A percentile compares a stretch with the other conserved stretches of the same genome.
Conservation (phyloP, 768 basidiomycete species). For the Dioszegia aurantiaca region DNA sequence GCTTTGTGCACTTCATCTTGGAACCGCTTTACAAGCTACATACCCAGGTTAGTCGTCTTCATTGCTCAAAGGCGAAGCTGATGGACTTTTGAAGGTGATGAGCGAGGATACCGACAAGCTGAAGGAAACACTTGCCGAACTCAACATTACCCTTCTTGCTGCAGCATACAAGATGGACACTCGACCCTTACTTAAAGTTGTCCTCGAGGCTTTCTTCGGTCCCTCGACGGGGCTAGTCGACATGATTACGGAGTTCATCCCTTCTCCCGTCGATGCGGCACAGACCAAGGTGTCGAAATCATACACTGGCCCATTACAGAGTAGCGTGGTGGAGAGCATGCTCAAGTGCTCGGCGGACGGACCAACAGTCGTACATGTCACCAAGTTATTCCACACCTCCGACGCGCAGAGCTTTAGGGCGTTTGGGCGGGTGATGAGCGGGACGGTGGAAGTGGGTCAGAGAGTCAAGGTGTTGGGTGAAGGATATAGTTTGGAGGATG, state of each 20-base stretch:
- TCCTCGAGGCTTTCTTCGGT: slow-evolving; percentile 94
- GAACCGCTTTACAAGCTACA: slow-evolving; percentile 97
- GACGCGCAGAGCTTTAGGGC: slow-evolving; percentile 96
- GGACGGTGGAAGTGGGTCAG: slow-evolving; percentile 78
- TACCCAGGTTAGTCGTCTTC: slow-evolving; percentile 56
- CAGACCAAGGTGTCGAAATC: slow-evolving; percentile 56
- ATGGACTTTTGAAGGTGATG: slow-evolving; percentile 63
- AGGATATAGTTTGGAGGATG: slow-evolving; percentile 96
- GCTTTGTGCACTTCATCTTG: slow-evolving; percentile 93
- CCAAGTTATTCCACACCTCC: slow-evolving; percentile 93
- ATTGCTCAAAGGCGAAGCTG: neutral
- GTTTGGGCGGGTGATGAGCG: slow-evolving; percentile 89
- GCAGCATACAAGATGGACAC: slow-evolving; percentile 99
- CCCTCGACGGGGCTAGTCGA: slow-evolving; percentile 84
- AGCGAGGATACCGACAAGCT: slow-evolving; percentile 90
- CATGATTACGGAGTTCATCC: slow-evolving; percentile 84
- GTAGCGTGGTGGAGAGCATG: slow-evolving; percentile 75
- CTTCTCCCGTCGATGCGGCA: slow-evolving; percentile 58
- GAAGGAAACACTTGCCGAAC: slow-evolving; percentile 68
- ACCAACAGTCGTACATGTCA: slow-evolving; percentile 85
- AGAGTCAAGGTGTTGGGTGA: slow-evolving; percentile 95
- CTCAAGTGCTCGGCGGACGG: slow-evolving; percentile 75
- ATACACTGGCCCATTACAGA: slow-evolving; percentile 83
- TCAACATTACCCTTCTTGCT: slow-evolving; percentile 84
- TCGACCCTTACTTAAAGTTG: slow-evolving; percentile 84